Evolutionary conservation across 2,329 filamentous ascomycete genomes (phyloP).

Genomic region (Daldinia sp.): DNA sequence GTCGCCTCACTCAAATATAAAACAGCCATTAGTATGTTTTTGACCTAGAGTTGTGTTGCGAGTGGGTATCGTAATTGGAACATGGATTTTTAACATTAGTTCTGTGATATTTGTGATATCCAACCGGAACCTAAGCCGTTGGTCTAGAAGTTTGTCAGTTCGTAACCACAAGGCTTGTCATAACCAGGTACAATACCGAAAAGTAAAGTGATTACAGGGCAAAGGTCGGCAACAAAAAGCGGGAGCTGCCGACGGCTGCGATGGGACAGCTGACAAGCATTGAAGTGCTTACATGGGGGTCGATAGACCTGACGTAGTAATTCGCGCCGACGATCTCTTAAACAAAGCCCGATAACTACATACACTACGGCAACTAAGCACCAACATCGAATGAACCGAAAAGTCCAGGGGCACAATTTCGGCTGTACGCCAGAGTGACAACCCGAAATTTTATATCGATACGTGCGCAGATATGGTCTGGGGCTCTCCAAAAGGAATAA

Average conservation of each 20-base stretch:
- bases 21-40: background rate
- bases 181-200: background rate
- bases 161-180: background rate
- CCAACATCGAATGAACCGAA: background rate
- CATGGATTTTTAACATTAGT: background rate
- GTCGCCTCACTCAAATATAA: background rate
- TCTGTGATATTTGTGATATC: background rate
- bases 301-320: background rate
- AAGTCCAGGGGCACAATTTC: background rate
- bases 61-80: background rate
- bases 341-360: background rate
- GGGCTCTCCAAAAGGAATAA: conserved; percentile 1
- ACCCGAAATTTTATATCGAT: background rate
- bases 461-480: background rate
- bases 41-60: background rate
- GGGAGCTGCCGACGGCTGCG: conserved; percentile 15
- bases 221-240: conserved; percentile 8
- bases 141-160: conserved; percentile 12
- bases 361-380: background rate
- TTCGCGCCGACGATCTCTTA: background rate
- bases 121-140: conserved; percentile 13
- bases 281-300: background rate
- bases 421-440: background rate
- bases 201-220: conserved; percentile 11
- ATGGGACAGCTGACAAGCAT: background rate